Evolutionary conservation across 2,329 filamentous ascomycete species (phyloP).

Genomic region (Hypoxylon sp.): DNA sequence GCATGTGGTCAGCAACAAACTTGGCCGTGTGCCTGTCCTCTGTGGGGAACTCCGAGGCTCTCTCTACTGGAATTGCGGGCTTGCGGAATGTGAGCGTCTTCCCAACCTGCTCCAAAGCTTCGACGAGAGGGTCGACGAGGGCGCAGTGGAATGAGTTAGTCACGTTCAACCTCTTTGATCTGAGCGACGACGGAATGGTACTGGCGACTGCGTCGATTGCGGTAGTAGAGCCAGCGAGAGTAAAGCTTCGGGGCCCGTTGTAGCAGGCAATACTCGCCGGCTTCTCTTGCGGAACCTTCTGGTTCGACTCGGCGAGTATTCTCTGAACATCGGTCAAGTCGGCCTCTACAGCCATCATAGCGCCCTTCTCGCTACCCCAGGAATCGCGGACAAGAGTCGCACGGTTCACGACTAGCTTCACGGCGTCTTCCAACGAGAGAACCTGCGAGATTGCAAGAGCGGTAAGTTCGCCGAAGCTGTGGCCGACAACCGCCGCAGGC

Average conservation of each 20-base stretch:
- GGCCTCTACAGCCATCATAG: constrained; percentile 56
- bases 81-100: constrained; percentile 43
- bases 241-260: constrained; percentile 53
- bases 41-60: constrained; percentile 36
- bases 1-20: constrained; percentile 52
- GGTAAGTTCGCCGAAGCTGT: constrained; percentile 61
- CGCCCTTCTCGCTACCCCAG: constrained; percentile 57
- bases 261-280: constrained; percentile 53
- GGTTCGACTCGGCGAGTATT: constrained; percentile 37
- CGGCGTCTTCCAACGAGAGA: constrained; percentile 53
- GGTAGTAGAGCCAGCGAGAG: constrained; percentile 51
- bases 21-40: constrained; percentile 24
- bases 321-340: constrained; percentile 38
- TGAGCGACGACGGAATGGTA: constrained; percentile 35
- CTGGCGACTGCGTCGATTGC: constrained; percentile 50
- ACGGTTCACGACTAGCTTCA: constrained; percentile 53
- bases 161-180: constrained; percentile 46
- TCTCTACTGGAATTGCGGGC: constrained; percentile 48
- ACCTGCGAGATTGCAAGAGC: constrained; percentile 57
- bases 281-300: constrained; percentile 26
- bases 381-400: constrained; percentile 52
- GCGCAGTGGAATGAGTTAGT: constrained; percentile 53
- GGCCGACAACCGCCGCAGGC: constrained; percentile 55
- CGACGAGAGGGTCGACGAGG: constrained; percentile 49
- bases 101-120: constrained; percentile 36